Evolutionary conservation across 164 flowering plant genomes (phyloP).

Genomic region (Vitis rupestris): DNA sequence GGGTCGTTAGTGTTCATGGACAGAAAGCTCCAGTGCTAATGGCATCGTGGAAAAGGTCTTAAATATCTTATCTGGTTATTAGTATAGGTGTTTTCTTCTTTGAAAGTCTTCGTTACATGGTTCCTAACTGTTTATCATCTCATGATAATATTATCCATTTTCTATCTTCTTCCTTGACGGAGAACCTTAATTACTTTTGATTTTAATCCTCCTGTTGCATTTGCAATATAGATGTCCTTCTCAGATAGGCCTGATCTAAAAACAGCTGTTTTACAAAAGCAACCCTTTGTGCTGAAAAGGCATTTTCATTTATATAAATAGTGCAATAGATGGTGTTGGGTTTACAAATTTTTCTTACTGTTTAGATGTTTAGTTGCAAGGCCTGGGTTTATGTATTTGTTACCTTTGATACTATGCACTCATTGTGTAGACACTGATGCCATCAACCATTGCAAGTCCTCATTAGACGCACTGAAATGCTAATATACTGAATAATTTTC

Average conservation of each 20-base stretch:
- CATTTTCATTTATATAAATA: conserved; percentile 5
- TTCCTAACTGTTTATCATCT: too few relatives aligned
- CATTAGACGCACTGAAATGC: too few relatives aligned
- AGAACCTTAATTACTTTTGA: not conserved
- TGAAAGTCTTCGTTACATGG: too few relatives aligned
- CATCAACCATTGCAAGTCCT: too few relatives aligned
- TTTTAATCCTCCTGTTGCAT: conserved; percentile 11
- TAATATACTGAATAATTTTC: too few relatives aligned
- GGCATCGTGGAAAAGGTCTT: conserved; percentile 50
- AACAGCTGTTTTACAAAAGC: conserved; percentile 32
- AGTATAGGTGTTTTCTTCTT: too few relatives aligned
- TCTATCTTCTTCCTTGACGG: not conserved
- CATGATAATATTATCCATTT: too few relatives aligned
- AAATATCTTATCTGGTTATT: not conserved
- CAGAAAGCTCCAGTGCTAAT: conserved; percentile 54
- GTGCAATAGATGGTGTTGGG: not conserved
- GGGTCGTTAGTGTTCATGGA: conserved; percentile 56
- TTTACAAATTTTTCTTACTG: too few relatives aligned
- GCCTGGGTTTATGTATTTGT: too few relatives aligned
- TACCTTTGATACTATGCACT: too few relatives aligned
- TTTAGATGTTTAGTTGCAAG: too few relatives aligned
- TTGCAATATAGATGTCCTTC: conserved; percentile 40
- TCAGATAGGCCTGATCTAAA: conserved; percentile 43
- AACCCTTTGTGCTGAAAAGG: conserved; percentile 37
- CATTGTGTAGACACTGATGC: too few relatives aligned